Conservation (phyloP, 176 grass and related monocot species). For the Triticum turgidum region DNA sequence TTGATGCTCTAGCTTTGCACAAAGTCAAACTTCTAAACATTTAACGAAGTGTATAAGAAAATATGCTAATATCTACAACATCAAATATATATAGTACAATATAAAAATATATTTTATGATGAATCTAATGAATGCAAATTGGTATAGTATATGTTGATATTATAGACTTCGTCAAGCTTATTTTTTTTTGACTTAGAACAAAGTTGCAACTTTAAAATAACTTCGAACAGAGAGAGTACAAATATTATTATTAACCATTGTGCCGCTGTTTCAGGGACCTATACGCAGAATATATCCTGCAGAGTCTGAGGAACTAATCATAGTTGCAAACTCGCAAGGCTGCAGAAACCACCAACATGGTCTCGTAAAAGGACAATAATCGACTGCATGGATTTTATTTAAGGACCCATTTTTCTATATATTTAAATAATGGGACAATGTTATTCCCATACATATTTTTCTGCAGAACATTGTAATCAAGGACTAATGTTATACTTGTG, state of each 20-base stretch:
- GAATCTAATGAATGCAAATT: background rate
- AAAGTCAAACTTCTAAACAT: background rate
- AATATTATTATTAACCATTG: background rate
- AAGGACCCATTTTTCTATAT: slow-evolving; percentile 16
- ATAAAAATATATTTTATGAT: background rate
- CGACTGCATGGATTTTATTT: slow-evolving; percentile 8
- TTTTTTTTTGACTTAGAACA: background rate
- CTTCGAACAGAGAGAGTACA: background rate
- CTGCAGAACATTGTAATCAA: slow-evolving; percentile 22
- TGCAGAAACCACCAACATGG: background rate
- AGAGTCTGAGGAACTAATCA: slow-evolving; percentile 38
- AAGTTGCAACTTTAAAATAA: background rate
- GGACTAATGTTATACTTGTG: background rate
- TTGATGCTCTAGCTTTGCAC: background rate
- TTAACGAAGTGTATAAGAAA: background rate
- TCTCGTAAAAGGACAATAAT: background rate
- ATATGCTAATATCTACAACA: too few species aligned
- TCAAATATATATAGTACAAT: too few species aligned
- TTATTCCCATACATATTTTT: background rate
- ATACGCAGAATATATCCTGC: slow-evolving; percentile 53
- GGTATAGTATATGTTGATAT: background rate
- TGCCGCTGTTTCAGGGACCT: slow-evolving; percentile 34
- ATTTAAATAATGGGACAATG: background rate
- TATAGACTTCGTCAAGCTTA: background rate
- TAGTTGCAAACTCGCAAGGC: background rate